phyloP scores from a whole-genome alignment of 306 rosid genomes.

The Pachyrhizus erosus region DNA sequence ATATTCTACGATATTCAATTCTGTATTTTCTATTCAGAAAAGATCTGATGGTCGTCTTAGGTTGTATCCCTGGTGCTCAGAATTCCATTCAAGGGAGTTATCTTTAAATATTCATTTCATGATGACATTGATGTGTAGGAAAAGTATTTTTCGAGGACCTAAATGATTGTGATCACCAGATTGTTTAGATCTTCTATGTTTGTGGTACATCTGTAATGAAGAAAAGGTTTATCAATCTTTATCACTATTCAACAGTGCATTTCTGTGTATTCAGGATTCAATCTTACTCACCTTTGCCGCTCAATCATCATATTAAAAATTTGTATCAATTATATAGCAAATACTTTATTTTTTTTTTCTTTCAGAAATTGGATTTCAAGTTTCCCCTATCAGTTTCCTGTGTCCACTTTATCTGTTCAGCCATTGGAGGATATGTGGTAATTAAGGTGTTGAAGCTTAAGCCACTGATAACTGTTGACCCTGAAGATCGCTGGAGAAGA shows the following conservation, averaged over 20 bases:
- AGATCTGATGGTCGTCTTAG: constrained; percentile 4
- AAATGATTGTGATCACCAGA: constrained; percentile 15
- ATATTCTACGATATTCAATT: constrained; percentile 13
- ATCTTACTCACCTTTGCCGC: not conserved
- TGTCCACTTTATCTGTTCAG: constrained; percentile 92
- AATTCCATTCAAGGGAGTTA: not conserved
- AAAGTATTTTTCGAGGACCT: not conserved
- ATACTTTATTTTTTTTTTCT: not conserved
- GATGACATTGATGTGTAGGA: not conserved
- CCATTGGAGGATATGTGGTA: constrained; percentile 80
- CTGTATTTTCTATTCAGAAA: not conserved
- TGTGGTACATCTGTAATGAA: constrained; percentile 12
- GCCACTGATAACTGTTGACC: constrained; percentile 85
- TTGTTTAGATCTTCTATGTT: constrained; percentile 12
- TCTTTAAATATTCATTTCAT: constrained; percentile 11
- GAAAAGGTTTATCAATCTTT: constrained; percentile 19
- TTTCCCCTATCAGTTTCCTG: constrained; percentile 90
- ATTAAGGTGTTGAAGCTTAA: constrained; percentile 87
- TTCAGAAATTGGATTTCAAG: constrained; percentile 96
- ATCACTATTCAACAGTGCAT: constrained; percentile 15
- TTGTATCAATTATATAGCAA: constrained; percentile 1
- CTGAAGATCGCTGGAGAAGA: constrained; percentile 94
- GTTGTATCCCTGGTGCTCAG: constrained; percentile 19
- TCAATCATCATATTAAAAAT: not conserved
- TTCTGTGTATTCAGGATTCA: constrained; percentile 13